Evolutionary conservation across 768 basidiomycete species (phyloP), one percentile per base, ranked within the genome.

Genomic region (Mycena chlorophos): DNA sequence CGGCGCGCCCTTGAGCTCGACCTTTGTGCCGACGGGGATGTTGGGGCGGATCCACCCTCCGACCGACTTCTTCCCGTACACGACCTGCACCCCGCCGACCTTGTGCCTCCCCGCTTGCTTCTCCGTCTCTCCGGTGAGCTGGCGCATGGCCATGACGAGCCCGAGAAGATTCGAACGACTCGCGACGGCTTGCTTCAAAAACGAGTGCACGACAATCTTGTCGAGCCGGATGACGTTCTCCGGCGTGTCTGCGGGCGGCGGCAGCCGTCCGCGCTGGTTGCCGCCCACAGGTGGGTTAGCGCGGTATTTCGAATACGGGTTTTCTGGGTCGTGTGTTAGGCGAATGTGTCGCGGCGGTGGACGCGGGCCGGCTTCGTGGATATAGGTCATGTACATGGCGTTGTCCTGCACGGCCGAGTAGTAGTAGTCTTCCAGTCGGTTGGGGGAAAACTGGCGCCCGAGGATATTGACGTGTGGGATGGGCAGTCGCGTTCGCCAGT

Each of bases 321-420:
- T 82, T 28, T 78, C 65, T 4, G 88, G 86, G 76, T 94, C 87
- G 74, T 83, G 90, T 17, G 75, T 82, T 58, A 85, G 82, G 49
- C 85, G 84, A 56, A 86, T 85, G 49, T 78, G 71, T 56, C 84
- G 81, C 8, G 78, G 77, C 12, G 78, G 73, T 13, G 81, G 79
- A 43, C 78, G 80, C 4, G 79, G 72, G n/a, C 70, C 75, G 39
- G 76, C 71, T 63, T 86, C 79, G 72, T 98, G 96, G 48, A 81
- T 75, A 76, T 98, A 97, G 51, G 88, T 89, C 81, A 98, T 87
- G 80, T 99, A 99, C 82, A 98, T 85, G 63, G 94, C 78, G 74
- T 98, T 82, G 71, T 94, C 89, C 20, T 84, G 84, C 57, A 98
- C 79, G 8, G 94, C 87, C 34, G 76, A 73, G 71, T 89, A 69